Base-by-base conservation (phyloP, 768 basidiomycete species). In the Xerocomellus chrysenteron region DNA sequence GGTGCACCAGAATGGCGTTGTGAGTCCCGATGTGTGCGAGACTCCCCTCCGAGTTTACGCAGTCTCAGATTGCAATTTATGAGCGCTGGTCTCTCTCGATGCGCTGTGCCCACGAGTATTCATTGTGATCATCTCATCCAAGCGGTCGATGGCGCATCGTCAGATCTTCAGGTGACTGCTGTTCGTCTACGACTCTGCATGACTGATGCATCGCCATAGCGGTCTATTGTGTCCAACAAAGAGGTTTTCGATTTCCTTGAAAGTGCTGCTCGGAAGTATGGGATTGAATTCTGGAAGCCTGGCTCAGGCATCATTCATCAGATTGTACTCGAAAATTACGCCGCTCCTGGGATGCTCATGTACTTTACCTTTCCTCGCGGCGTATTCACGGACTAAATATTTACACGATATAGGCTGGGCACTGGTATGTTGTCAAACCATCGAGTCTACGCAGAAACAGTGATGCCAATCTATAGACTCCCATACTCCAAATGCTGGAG, bases 121-220 rank as follows among this genome's bases (percentile, higher is more conserved):
- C 97, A 99, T 72, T 99, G 97, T 66, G 97, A 99, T 68, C 97
- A 99, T 74, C 81, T 99, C 44, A 98, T 99, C 55, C 93, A 94
- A 72, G 97, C 97, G 17, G 78, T 82, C n/a, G 83, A 88, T 52
- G 96, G 96, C 4, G 97, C 95, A 3, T 82, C 87, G 41, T 73
- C 83, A 3, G 97, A 99, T 68, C 76, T 99, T 56, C 78, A 92
- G 83, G 92, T 91, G 64, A 14, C 54, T 47, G 17, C 10, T 56
- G 24, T 40, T 16, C 46, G 5, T 60, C 28, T 42, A 39, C 13
- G 13, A 49, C 28, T 43, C n/a, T 35, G 21, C 43, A 32, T 17
- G 19, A 12, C 43, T 60, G 30, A 63, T 39, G 24, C 46, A 47
- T 50, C 10, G 30, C 21, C 36, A 4, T 63, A 94, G 91, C 80